Evolutionary conservation across 352 stramenopile species (phyloP).

Genomic region (Phytophthora chlamydospora): DNA sequence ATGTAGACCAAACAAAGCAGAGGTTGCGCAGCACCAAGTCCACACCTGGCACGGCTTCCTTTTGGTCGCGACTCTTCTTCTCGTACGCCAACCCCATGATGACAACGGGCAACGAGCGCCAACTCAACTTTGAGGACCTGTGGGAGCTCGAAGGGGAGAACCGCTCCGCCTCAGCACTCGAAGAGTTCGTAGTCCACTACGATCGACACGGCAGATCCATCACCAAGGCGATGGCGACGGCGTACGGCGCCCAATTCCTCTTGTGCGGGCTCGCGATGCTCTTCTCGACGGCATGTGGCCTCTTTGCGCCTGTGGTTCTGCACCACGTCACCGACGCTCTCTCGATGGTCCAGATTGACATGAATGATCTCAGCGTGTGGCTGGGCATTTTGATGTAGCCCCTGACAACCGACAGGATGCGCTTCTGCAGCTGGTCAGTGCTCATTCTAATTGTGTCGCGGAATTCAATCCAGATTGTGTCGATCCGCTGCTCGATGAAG

Average conservation of each 20-base stretch:
- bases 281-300: conserved; percentile 34
- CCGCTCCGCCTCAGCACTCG: conserved; percentile 19
- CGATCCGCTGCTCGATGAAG: conserved; percentile 72
- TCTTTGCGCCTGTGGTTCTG: conserved; percentile 54
- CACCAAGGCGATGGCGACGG: conserved; percentile 23
- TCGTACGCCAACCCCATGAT: conserved; percentile 51
- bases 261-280: conserved; percentile 35
- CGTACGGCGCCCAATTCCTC: conserved; percentile 38
- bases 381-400: conserved; percentile 74
- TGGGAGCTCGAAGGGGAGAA: conserved; percentile 42
- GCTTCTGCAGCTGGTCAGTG: conserved; percentile 46
- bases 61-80: conserved; percentile 42
- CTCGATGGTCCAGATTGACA: conserved; percentile 9
- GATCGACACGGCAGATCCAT: conserved; percentile 24
- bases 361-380: conserved; percentile 27
- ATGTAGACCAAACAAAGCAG: conserved; percentile 10
- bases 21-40: conserved; percentile 1
- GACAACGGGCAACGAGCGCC: conserved; percentile 41
- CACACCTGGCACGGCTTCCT: conserved; percentile 3
- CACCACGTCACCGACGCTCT: conserved; percentile 46
- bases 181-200: conserved; percentile 27
- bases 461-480: conserved; percentile 61
- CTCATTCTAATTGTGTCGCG: conserved; percentile 41
- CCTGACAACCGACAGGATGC: conserved; percentile 71
- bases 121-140: conserved; percentile 56